Percentiles rank a stretch among this genome's conserved stretches.
These are phyloP conservation scores for Ascochyta koolunga DNA, from an alignment of 2,329 filamentous ascomycete species.

Conservation along the genomic window DNA sequence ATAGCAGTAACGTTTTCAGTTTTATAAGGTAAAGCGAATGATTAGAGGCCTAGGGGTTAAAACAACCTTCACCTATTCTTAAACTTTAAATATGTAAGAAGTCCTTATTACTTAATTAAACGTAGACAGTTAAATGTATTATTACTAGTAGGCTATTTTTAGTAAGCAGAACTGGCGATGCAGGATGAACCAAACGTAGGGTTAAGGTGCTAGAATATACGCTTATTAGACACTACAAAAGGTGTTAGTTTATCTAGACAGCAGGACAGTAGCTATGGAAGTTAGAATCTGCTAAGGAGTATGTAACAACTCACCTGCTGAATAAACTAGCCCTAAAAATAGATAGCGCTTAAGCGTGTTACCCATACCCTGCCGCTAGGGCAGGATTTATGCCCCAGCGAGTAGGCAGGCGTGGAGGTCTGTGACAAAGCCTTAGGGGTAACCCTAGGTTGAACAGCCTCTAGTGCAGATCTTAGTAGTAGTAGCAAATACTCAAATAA, in stretches of 20 bases:
- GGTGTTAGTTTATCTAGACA: slow-evolving; percentile 54
- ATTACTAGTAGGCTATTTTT: slow-evolving; percentile 48
- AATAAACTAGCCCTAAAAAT: slow-evolving; percentile 55
- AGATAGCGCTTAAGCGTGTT: slow-evolving; percentile 48
- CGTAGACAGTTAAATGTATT: slow-evolving; percentile 29
- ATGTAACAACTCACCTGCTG: slow-evolving; percentile 52
- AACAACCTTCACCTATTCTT: too few species aligned
- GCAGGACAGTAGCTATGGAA: slow-evolving; percentile 52
- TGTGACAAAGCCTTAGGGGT: slow-evolving; percentile 50
- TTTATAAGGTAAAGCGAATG: too few species aligned
- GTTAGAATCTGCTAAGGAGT: slow-evolving; percentile 53
- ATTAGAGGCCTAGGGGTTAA: too few species aligned
- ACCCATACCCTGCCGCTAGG: background rate
- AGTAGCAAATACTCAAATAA: slow-evolving; percentile 56
- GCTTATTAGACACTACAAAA: slow-evolving; percentile 53
- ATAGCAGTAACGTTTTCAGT: too few species aligned
- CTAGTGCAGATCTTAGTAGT: slow-evolving; percentile 53
- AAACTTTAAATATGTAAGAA: too few species aligned
- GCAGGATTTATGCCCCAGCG: background rate
- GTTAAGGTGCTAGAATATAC: slow-evolving; percentile 52
- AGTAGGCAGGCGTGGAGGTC: slow-evolving; percentile 3
- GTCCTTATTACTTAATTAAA: slow-evolving; percentile 1
- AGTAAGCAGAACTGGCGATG: slow-evolving; percentile 51
- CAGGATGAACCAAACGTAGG: slow-evolving; percentile 48
- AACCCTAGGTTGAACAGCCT: slow-evolving; percentile 50